These are phyloP conservation scores for Triangularia verruculosa DNA, from an alignment of 2,329 filamentous ascomycete species.

Conservation along the genomic window DNA sequence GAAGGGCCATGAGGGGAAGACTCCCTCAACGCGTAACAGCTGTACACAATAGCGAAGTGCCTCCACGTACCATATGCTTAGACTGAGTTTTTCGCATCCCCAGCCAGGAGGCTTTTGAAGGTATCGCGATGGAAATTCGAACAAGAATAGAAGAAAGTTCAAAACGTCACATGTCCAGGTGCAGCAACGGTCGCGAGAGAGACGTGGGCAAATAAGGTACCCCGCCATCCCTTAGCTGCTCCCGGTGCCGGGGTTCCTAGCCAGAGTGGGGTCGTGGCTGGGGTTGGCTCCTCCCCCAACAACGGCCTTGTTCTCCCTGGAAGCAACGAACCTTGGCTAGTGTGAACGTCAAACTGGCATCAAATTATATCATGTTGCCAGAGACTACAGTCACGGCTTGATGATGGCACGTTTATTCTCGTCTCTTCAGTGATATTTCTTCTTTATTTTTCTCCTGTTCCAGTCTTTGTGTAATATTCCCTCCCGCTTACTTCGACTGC, in stretches of 20 bases:
- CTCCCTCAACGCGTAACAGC: neutral
- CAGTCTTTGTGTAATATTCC: neutral
- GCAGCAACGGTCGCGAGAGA: slow-evolving; percentile 5
- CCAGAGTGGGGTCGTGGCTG: neutral
- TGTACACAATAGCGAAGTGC: neutral
- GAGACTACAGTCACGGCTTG: slow-evolving; percentile 1
- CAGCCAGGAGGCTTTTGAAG: neutral
- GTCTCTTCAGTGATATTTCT: slow-evolving; percentile 10
- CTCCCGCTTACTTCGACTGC: slow-evolving; percentile 1
- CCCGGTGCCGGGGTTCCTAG: neutral
- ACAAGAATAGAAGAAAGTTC: neutral
- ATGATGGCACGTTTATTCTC: slow-evolving; percentile 13
- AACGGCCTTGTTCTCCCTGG: neutral
- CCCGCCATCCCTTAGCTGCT: neutral
- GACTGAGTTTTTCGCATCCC: neutral
- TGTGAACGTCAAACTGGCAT: slow-evolving; percentile 15
- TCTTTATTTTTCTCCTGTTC: neutral
- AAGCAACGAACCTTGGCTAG: neutral
- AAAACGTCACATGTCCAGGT: slow-evolving; percentile 16
- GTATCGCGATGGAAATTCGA: neutral
- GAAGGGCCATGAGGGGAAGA: neutral
- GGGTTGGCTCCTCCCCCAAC: neutral
- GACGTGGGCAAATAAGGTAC: neutral
- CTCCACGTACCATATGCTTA: neutral
- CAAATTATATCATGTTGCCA: slow-evolving; percentile 10